These are phyloP conservation scores for Fusarium verticillioides DNA, from an alignment of 2,329 filamentous ascomycete species.

Conservation along the genomic window DNA sequence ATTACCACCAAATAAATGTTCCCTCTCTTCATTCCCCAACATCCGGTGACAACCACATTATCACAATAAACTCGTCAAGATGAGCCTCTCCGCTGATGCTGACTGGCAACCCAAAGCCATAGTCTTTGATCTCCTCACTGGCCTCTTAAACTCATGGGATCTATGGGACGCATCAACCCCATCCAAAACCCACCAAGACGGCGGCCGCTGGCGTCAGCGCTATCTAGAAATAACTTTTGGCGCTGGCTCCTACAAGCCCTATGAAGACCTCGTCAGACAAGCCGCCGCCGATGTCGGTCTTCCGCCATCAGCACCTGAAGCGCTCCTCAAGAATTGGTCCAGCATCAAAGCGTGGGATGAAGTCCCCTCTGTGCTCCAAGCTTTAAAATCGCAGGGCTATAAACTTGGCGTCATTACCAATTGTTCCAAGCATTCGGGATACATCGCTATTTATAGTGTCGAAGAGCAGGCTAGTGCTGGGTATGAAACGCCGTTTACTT, in stretches of 20 bases:
- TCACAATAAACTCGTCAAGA: fast-evolving
- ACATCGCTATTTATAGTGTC: constrained; percentile 26
- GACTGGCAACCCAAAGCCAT: constrained; percentile 49
- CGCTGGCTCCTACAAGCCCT: constrained; percentile 48
- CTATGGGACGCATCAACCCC: constrained; percentile 51
- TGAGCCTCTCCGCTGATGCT: neutral
- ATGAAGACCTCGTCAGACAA: constrained; percentile 47
- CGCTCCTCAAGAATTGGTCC: constrained; percentile 45
- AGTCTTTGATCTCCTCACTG: constrained; percentile 55
- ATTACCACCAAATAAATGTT: too few species aligned
- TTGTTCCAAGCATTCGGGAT: constrained; percentile 49
- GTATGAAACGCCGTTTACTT: constrained; percentile 31
- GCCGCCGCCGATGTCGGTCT: constrained; percentile 48
- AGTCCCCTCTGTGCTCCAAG: constrained; percentile 23
- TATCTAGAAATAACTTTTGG: constrained; percentile 54
- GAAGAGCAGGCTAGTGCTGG: constrained; percentile 14
- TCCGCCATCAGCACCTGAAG: constrained; percentile 41
- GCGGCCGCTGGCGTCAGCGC: constrained; percentile 49
- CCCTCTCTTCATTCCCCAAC: too few species aligned
- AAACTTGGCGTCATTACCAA: constrained; percentile 53
- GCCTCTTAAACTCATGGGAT: constrained; percentile 53
- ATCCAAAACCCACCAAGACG: constrained; percentile 39
- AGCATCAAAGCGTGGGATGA: constrained; percentile 44
- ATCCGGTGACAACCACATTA: fast-evolving
- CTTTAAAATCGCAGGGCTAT: constrained; percentile 44